These are phyloP conservation scores for Gymnopilus dilepis DNA, from an alignment of 768 basidiomycete species.

Conservation along the genomic window DNA sequence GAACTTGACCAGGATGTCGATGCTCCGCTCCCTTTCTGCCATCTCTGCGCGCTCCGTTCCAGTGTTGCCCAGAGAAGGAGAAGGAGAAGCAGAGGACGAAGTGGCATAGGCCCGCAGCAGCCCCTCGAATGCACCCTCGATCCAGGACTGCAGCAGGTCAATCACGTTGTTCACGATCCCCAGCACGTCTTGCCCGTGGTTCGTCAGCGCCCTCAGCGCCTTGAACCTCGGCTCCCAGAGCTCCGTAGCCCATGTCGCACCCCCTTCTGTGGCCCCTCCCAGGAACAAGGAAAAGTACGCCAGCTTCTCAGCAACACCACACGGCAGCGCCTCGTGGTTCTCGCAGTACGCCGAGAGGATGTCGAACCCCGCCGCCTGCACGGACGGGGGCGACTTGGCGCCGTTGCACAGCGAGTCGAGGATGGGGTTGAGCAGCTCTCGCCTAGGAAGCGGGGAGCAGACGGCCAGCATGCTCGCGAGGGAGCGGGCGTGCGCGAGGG, in stretches of 20 bases:
- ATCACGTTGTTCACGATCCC: constrained; percentile 69
- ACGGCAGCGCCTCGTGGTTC: constrained; percentile 51
- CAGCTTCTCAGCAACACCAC: constrained; percentile 62
- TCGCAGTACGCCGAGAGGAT: constrained; percentile 74
- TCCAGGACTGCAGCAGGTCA: constrained; percentile 65
- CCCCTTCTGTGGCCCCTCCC: too few species aligned
- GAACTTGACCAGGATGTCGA: constrained; percentile 64
- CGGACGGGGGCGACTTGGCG: constrained; percentile 51
- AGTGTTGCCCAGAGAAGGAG: too few species aligned
- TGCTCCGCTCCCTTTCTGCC: constrained; percentile 65
- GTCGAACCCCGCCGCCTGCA: constrained; percentile 76
- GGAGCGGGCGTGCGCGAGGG: constrained; percentile 63
- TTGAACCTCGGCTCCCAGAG: constrained; percentile 75
- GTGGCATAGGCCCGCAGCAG: constrained; percentile 38
- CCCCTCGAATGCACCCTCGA: constrained; percentile 66
- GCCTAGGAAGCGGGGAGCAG: constrained; percentile 60
- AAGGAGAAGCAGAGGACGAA: too few species aligned
- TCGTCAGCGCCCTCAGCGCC: constrained; percentile 68
- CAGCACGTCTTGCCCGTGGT: constrained; percentile 60
- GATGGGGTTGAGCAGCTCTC: constrained; percentile 60
- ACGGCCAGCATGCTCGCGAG: constrained; percentile 57
- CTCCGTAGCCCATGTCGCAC: constrained; percentile 63
- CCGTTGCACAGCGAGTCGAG: constrained; percentile 62
- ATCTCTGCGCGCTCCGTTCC: constrained; percentile 47
- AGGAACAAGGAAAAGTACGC: constrained; percentile 70